These are phyloP conservation scores for Aspergillus awamori DNA, from an alignment of 2,329 filamentous ascomycete genomes.

Conservation along the genomic window DNA sequence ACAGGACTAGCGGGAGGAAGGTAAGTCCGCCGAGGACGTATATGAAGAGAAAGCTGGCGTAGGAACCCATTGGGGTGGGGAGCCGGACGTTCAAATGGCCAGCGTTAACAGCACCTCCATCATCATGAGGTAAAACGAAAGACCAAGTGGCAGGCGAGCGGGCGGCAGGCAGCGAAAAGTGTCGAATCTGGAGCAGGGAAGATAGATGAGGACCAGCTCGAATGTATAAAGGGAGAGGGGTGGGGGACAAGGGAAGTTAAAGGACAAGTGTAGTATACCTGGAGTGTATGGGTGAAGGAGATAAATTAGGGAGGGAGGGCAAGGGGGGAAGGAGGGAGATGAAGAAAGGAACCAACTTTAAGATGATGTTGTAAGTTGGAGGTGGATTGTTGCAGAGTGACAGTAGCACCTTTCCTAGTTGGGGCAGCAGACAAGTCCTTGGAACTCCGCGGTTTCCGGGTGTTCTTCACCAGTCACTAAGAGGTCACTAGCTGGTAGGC, in stretches of 20 bases:
- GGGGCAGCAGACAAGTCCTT: too few relatives aligned
- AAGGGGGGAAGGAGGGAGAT: background rate
- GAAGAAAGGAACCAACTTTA: background rate
- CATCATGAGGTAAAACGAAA: slow-evolving; percentile 21
- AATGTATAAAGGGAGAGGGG: background rate
- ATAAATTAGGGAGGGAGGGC: background rate
- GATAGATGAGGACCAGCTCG: slow-evolving; percentile 14
- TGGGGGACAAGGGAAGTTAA: background rate
- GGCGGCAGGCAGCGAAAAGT: background rate
- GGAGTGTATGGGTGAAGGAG: background rate
- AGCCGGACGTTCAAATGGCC: slow-evolving; percentile 33
- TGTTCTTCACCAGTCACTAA: too few relatives aligned
- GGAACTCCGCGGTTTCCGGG: too few relatives aligned
- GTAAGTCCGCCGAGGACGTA: slow-evolving; percentile 88
- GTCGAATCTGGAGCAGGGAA: background rate
- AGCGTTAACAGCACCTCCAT: slow-evolving; percentile 39
- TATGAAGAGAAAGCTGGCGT: slow-evolving; percentile 65
- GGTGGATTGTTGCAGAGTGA: too few relatives aligned
- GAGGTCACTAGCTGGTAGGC: background rate
- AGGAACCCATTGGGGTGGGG: slow-evolving; percentile 43
- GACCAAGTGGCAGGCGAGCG: slow-evolving; percentile 10
- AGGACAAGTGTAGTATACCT: slow-evolving; percentile 6
- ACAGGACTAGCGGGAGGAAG: slow-evolving; percentile 74
- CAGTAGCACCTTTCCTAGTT: too few relatives aligned
- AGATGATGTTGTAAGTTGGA: slow-evolving; percentile 3